These are phyloP conservation scores for Corynascus novoguineensis DNA, from an alignment of 495 filamentous ascomycete species.

Conservation along the genomic window DNA sequence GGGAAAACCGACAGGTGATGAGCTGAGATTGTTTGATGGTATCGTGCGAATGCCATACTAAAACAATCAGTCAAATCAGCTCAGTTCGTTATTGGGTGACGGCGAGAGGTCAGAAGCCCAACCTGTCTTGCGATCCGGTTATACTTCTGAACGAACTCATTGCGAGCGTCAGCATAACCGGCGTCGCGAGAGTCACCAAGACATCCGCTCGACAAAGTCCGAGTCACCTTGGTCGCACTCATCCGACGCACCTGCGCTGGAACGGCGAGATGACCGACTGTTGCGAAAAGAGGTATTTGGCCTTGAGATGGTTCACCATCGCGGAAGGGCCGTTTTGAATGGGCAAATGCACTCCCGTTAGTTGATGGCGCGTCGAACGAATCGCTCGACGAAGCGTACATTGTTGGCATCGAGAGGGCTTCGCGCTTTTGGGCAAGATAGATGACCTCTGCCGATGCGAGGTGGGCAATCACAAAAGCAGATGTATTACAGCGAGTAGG, in stretches of 20 bases:
- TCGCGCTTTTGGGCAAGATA: not conserved
- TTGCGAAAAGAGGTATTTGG: constrained; percentile 17
- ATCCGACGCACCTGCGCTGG: constrained; percentile 12
- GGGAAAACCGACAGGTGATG: constrained; percentile 14
- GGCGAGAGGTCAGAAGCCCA: not conserved
- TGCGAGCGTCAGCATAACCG: constrained; percentile 39
- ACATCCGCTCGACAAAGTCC: constrained; percentile 42
- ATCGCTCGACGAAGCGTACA: constrained; percentile 14
- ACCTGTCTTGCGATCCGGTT: constrained; percentile 52
- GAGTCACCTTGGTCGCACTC: constrained; percentile 37
- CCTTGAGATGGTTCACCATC: constrained; percentile 3
- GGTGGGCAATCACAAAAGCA: not conserved
- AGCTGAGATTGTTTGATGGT: constrained; percentile 23
- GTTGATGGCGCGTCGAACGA: constrained; percentile 16
- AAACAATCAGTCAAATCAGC: constrained; percentile 9
- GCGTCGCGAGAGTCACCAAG: constrained; percentile 29
- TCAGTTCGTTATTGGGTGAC: not conserved
- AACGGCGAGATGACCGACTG: constrained; percentile 21
- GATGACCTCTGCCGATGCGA: not conserved
- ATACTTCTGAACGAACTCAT: constrained; percentile 46
- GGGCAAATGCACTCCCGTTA: constrained; percentile 8
- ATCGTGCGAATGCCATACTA: constrained; percentile 41
- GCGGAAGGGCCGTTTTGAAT: constrained; percentile 3
- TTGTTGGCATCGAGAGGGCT: not conserved
- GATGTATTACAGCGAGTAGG: not conserved